Percentiles rank a stretch among this genome's conserved stretches.
Conservation (phyloP, 305 asterid species). For the Ruellia speciosa region DNA sequence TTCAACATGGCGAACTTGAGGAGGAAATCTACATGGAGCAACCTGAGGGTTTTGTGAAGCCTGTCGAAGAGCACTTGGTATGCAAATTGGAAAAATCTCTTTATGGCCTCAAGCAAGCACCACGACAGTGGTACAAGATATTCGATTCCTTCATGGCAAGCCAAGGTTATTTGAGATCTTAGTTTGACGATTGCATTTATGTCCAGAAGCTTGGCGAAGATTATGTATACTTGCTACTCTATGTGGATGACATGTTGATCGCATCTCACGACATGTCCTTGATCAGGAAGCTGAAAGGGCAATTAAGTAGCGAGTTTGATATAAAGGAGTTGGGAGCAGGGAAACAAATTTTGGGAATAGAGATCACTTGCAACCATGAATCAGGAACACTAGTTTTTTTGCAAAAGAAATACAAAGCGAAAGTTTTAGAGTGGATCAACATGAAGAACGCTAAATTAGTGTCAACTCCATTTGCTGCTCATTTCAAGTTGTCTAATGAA, state of each 20-base stretch:
- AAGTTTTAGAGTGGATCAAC: neutral
- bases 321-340: neutral
- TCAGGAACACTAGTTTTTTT: neutral
- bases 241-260: neutral
- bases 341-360: neutral
- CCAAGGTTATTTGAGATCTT: neutral
- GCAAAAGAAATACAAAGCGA: neutral
- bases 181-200: neutral
- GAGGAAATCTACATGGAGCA: too few species aligned
- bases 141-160: neutral
- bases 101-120: neutral
- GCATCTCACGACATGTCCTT: neutral
- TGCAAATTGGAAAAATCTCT: neutral
- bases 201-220: neutral
- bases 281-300: neutral
- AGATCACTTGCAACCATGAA: neutral
- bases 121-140: neutral
- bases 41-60: too few species aligned
- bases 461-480: neutral
- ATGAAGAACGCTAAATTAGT: neutral
- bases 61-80: neutral
- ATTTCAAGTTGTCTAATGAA: neutral
- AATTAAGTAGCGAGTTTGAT: neutral
- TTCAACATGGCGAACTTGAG: too few species aligned
- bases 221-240: neutral